Conservation (phyloP, 352 stramenopile genomes). For the Blastocystis sp. region DNA sequence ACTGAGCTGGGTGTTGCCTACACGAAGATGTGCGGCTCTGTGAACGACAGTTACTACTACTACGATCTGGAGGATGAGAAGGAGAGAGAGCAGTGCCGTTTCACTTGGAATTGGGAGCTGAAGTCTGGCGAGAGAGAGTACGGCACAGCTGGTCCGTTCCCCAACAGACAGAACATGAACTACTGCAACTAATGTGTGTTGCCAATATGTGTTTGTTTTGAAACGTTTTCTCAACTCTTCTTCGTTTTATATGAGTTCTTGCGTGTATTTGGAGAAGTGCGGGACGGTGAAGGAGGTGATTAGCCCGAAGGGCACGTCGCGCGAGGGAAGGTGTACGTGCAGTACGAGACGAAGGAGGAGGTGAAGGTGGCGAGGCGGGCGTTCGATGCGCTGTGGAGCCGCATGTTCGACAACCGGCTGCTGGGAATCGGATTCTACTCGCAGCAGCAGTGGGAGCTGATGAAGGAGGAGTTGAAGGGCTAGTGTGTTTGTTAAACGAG, state of each 20-base stretch:
- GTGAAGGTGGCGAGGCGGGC: slow-evolving; percentile 54
- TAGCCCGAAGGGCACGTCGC: background rate
- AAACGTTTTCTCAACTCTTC: no score
- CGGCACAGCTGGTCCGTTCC: background rate
- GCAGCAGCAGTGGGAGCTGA: background rate
- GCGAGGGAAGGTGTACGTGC: slow-evolving; percentile 52
- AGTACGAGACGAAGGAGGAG: slow-evolving; percentile 5
- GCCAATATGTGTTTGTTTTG: no score
- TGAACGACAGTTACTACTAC: background rate
- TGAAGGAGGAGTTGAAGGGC: background rate
- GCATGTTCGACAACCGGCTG: slow-evolving; percentile 55
- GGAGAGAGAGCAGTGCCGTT: background rate
- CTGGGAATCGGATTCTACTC: slow-evolving; percentile 53
- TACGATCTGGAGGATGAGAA: background rate
- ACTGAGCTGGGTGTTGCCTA: background rate
- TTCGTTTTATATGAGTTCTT: no score
- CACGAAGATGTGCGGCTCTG: background rate
- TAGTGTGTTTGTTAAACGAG: no score
- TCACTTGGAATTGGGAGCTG: background rate
- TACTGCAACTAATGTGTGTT: no score
- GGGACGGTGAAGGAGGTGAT: slow-evolving; percentile 42
- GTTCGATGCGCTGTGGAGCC: slow-evolving; percentile 30
- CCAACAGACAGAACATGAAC: background rate
- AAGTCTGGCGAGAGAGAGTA: background rate
- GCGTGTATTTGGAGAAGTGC: background rate